phyloP scores from a whole-genome alignment of 129 eudicot genomes.

The Mikania micrantha region DNA sequence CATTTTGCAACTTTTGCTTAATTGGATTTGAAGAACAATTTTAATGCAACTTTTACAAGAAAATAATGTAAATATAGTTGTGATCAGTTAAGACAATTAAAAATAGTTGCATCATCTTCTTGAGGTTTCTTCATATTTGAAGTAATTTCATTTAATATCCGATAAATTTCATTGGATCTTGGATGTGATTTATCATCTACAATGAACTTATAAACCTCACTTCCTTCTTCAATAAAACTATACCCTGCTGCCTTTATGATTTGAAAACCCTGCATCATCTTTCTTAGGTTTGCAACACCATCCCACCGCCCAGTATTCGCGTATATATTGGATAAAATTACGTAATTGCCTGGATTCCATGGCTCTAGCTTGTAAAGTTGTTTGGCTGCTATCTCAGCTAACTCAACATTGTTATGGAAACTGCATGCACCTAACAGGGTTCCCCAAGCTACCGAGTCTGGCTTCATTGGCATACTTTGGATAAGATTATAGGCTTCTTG shows the following conservation, averaged over 20 bases:
- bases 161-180: slow-evolving; percentile 44
- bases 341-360: slow-evolving; percentile 70
- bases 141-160: slow-evolving; percentile 33
- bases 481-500: slow-evolving; percentile 52
- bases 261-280: slow-evolving; percentile 51
- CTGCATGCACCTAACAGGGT: slow-evolving; percentile 65
- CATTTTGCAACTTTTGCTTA: not conserved
- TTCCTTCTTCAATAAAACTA: slow-evolving; percentile 63
- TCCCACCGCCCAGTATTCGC: slow-evolving; percentile 49
- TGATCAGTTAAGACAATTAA: slow-evolving; percentile 8
- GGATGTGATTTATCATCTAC: slow-evolving; percentile 71
- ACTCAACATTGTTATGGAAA: slow-evolving; percentile 55
- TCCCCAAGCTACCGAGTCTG: slow-evolving; percentile 55
- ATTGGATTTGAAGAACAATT: not conserved
- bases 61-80: not conserved
- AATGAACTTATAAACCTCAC: slow-evolving; percentile 50
- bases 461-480: slow-evolving; percentile 50
- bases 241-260: slow-evolving; percentile 61
- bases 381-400: slow-evolving; percentile 62
- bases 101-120: slow-evolving; percentile 11
- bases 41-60: not conserved
- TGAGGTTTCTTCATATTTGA: slow-evolving; percentile 25
- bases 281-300: slow-evolving; percentile 61
- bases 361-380: slow-evolving; percentile 54
- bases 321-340: slow-evolving; percentile 70